phyloP scores from a whole-genome alignment of 306 rosid species.

The Fragaria vesca region DNA sequence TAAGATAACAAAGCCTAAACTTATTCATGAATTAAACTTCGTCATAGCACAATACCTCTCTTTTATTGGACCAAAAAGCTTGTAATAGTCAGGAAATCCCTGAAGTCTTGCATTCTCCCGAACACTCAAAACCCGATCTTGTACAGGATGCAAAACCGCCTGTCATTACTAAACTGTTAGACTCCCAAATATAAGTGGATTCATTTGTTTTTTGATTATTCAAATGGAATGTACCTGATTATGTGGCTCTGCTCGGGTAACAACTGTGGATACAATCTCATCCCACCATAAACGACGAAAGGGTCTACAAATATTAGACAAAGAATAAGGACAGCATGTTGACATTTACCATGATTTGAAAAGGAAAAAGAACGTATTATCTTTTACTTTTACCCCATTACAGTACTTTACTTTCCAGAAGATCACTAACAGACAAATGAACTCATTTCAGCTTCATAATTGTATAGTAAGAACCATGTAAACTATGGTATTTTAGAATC shows the following conservation, averaged over 20 bases:
- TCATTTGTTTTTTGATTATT: not conserved
- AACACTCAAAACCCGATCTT: not conserved
- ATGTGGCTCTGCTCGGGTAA: slow-evolving; percentile 55
- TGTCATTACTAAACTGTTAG: not conserved
- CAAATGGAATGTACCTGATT: slow-evolving; percentile 30
- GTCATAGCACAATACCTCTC: not conserved
- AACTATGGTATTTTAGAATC: not conserved
- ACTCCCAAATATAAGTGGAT: not conserved
- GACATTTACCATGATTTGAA: not conserved
- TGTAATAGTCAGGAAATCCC: not conserved
- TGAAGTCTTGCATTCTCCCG: slow-evolving; percentile 5
- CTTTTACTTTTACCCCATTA: not conserved
- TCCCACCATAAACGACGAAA: slow-evolving; percentile 57
- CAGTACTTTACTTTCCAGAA: not conserved
- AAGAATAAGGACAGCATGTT: not conserved
- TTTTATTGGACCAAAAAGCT: not conserved
- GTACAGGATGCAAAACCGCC: not conserved
- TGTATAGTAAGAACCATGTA: not conserved
- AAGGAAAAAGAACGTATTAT: not conserved
- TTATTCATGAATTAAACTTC: not conserved
- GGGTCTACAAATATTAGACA: slow-evolving; percentile 28
- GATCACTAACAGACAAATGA: not conserved
- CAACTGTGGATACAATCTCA: slow-evolving; percentile 47
- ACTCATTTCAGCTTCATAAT: not conserved
- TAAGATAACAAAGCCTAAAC: not conserved